Base-by-base conservation (phyloP, 2,329 filamentous ascomycete species). In the Camillea tinctor region DNA sequence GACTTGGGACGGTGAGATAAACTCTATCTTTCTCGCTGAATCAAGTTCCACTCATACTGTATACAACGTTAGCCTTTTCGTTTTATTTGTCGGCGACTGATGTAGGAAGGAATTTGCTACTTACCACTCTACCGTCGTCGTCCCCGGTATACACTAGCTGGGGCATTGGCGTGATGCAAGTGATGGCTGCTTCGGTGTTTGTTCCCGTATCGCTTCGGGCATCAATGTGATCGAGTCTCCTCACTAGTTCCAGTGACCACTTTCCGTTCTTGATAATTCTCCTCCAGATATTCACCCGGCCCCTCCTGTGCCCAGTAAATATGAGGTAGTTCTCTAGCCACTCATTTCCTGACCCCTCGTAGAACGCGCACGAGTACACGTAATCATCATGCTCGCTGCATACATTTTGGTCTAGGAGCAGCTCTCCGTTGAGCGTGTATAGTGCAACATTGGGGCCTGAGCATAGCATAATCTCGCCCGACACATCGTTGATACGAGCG, bases 81-180 rank as follows among this genome's bases (percentile, higher is more conserved):
- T 5, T 23, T 8, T 50, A 13, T 53, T 24, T 4, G 26, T 11
- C 13, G 13, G 7, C 3, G 8, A 30, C 13, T 9, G 13, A 30
- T 19, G 6, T 4, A n/a, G n/a, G 30, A 4, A 30, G 60, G 19
- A 24, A 51, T 11, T 23, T 22, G 23, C 36, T 60, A 85, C 88
- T 85, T 72, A 95, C 91, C 76, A 99, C 94, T 80, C 88, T 84
- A 26, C 95, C 95, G 64, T 93, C 90, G 65, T 98, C 95, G 77
- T 98, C 95, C 2, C 94, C 95, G 0, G 93, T 97, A 75, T 97
- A 98, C 9, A 98, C 88, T 63, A 89, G 84, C 64, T 89, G 88
- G 56, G 91, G 87, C 83, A 93, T 90, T 2, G 94, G 90, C 59
- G 91, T 82, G 56, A 99, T 90, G 72, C 91, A 96, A 44, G 91